phyloP scores from a whole-genome alignment of 306 rosid species.

The Trifolium subterraneum region DNA sequence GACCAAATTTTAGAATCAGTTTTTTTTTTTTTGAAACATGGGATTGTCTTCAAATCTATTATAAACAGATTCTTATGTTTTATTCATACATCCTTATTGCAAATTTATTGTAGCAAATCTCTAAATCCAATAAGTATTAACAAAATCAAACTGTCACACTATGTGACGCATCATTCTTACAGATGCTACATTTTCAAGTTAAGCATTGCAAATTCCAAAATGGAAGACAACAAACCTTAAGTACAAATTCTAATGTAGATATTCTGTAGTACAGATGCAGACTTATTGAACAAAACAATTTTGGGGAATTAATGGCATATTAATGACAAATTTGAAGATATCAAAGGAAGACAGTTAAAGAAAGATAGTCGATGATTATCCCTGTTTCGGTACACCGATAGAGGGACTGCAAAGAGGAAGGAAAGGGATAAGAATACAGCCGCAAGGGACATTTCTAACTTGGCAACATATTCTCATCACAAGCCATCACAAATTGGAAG shows the following conservation, averaged over 20 bases:
- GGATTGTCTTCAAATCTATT: too few species aligned
- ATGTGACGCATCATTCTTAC: background rate
- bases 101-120: background rate
- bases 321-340: constrained; percentile 5
- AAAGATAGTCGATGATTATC: background rate
- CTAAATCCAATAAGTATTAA: background rate
- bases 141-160: background rate
- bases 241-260: constrained; percentile 5
- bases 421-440: background rate
- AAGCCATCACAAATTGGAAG: constrained; percentile 14
- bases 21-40: too few species aligned
- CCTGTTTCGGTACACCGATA: background rate
- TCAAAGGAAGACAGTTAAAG: background rate
- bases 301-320: background rate
- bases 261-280: background rate
- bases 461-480: background rate
- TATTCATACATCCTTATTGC: too few species aligned
- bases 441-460: background rate
- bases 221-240: background rate
- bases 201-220: background rate
- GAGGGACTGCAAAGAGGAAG: background rate
- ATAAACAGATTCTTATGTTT: too few species aligned
- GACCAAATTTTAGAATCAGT: too few species aligned
- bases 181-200: constrained; percentile 11
- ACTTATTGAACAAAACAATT: background rate